Conservation (phyloP, 495 filamentous ascomycete genomes). For the Neurospora sp. region DNA sequence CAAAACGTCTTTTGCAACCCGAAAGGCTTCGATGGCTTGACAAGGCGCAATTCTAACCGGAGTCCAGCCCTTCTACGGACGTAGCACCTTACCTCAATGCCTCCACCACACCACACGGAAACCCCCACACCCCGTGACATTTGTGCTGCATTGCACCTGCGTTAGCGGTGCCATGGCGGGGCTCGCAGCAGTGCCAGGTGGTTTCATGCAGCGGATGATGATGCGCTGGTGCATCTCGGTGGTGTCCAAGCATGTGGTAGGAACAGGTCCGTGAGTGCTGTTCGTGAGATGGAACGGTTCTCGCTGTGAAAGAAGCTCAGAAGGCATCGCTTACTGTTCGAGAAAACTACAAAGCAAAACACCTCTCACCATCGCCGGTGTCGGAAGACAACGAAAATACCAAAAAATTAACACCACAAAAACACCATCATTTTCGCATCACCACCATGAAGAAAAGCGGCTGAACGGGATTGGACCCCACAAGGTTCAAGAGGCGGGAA, state of each 20-base stretch:
- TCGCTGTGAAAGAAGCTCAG: neutral
- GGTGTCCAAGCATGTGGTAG: neutral
- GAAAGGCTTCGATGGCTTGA: neutral
- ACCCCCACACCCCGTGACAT: neutral
- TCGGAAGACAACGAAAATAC: neutral
- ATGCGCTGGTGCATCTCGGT: neutral
- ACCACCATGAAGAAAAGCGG: neutral
- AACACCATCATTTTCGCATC: neutral
- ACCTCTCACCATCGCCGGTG: neutral
- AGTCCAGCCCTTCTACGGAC: neutral
- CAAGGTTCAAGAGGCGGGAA: neutral
- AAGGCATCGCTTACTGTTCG: neutral
- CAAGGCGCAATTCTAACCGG: neutral
- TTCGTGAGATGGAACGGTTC: neutral
- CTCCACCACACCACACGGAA: neutral
- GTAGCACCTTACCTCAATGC: neutral
- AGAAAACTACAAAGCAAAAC: neutral
- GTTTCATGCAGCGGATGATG: neutral
- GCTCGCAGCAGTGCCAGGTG: neutral
- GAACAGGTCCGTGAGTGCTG: neutral
- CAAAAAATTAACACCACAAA: neutral
- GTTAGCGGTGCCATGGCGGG: neutral
- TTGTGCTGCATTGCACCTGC: neutral
- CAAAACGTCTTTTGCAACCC: neutral
- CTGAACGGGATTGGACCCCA: neutral